These are phyloP conservation scores for Penicillium griseofulvum DNA, from an alignment of 2,329 filamentous ascomycete species.

Conservation along the genomic window DNA sequence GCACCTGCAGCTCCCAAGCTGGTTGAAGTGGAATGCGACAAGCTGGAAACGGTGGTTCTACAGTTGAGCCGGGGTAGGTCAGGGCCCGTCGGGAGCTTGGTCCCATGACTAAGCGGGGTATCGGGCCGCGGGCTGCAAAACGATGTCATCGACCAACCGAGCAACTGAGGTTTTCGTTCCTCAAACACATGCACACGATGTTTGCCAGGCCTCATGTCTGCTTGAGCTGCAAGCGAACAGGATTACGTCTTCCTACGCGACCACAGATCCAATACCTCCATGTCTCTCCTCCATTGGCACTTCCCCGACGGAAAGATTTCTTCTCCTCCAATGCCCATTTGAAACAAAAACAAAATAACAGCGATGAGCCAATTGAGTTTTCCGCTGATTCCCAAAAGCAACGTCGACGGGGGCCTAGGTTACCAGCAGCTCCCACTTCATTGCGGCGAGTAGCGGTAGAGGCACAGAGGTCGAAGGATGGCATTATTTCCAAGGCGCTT, in stretches of 20 bases:
- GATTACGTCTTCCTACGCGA: slow-evolving; percentile 24
- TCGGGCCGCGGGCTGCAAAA: slow-evolving; percentile 6
- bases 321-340: slow-evolving; percentile 65
- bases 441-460: slow-evolving; percentile 82
- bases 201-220: slow-evolving; percentile 33
- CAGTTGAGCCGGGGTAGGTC: slow-evolving; percentile 22
- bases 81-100: slow-evolving; percentile 11
- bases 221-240: slow-evolving; percentile 32
- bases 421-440: slow-evolving; percentile 65
- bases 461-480: slow-evolving; percentile 64
- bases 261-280: slow-evolving; percentile 37
- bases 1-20: slow-evolving; percentile 23
- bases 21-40: slow-evolving; percentile 21
- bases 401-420: slow-evolving; percentile 51
- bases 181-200: slow-evolving; percentile 22
- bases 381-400: slow-evolving; percentile 30
- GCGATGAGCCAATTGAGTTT: slow-evolving; percentile 15
- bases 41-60: slow-evolving; percentile 14
- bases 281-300: slow-evolving; percentile 34
- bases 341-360: slow-evolving; percentile 37
- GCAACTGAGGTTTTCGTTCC: neutral
- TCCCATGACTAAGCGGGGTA: slow-evolving; percentile 22
- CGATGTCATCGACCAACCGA: slow-evolving; percentile 15
- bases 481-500: slow-evolving; percentile 49
- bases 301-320: slow-evolving; percentile 58